Conservation (phyloP, 768 basidiomycete species). For the Kwoniella shandongensis region DNA sequence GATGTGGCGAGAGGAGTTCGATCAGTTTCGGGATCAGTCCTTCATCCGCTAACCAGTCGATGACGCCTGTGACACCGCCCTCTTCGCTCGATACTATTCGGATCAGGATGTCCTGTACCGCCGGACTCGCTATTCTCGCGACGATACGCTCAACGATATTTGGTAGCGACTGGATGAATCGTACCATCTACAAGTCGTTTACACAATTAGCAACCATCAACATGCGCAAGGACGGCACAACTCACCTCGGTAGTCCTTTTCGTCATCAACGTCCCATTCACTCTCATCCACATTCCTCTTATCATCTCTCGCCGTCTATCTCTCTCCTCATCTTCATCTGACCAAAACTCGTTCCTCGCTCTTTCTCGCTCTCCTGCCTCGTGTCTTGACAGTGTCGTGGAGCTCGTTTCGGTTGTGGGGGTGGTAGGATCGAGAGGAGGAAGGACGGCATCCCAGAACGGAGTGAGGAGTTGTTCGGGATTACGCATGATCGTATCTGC, state of each 20-base stretch:
- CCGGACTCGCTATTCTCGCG: constrained; percentile 79
- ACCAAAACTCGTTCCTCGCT: constrained; percentile 56
- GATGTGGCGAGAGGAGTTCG: constrained; percentile 73
- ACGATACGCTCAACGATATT: constrained; percentile 77
- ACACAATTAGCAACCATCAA: constrained; percentile 5
- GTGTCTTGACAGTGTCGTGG: constrained; percentile 9
- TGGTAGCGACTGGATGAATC: constrained; percentile 82
- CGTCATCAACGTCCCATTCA: constrained; percentile 80
- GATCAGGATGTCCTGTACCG: constrained; percentile 86
- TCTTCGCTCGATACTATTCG: constrained; percentile 86
- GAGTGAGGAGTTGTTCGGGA: constrained; percentile 68
- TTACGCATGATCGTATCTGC: constrained; percentile 81
- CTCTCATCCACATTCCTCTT: constrained; percentile 90
- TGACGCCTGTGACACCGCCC: constrained; percentile 73
- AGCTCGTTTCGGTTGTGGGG: constrained; percentile 11
- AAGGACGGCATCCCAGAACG: constrained; percentile 81
- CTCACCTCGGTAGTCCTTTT: constrained; percentile 86
- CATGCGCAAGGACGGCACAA: constrained; percentile 29
- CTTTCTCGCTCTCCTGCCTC: constrained; percentile 33
- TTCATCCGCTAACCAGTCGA: constrained; percentile 89
- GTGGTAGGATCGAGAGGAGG: constrained; percentile 29
- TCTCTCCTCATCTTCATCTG: constrained; percentile 77
- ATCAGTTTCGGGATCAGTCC: constrained; percentile 77
- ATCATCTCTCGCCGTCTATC: constrained; percentile 66
- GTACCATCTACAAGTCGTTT: constrained; percentile 68